These are phyloP conservation scores for Biscutella auriculata DNA, from an alignment of 441 rosid genomes.

Conservation along the genomic window DNA sequence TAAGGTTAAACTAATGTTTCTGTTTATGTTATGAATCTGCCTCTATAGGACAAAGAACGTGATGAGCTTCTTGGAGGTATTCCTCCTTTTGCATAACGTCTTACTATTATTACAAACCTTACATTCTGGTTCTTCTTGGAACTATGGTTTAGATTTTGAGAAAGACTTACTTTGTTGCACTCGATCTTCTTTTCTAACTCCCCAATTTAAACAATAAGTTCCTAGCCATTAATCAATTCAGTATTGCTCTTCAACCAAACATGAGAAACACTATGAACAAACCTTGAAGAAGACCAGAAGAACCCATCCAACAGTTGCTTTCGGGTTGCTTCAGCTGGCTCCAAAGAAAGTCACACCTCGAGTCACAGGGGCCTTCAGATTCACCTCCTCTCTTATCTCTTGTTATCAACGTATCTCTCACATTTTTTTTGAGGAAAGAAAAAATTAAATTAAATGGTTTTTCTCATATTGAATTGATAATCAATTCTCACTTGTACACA, in stretches of 20 bases:
- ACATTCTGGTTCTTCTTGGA: too few species aligned
- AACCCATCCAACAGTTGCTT: conserved; percentile 90
- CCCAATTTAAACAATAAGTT: conserved; percentile 36
- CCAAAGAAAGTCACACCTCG: conserved; percentile 90
- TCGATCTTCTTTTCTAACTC: conserved; percentile 74
- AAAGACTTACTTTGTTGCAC: conserved; percentile 25
- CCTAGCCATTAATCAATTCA: not conserved
- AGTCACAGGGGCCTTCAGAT: conserved; percentile 78
- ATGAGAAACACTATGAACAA: conserved; percentile 10
- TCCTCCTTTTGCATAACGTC: conserved; percentile 39
- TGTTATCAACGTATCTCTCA: conserved; percentile 71
- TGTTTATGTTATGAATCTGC: not conserved
- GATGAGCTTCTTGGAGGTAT: conserved; percentile 72
- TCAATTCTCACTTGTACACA: too few species aligned
- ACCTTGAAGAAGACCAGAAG: conserved; percentile 89
- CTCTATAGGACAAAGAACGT: conserved; percentile 65
- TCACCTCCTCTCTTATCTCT: conserved; percentile 68
- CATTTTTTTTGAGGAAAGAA: not conserved
- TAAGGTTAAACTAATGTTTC: not conserved
- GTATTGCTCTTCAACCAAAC: not conserved
- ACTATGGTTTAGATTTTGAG: not conserved
- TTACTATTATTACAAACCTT: too few species aligned
- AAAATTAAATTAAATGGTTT: too few species aligned
- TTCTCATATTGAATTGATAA: too few species aligned
- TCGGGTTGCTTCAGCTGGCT: conserved; percentile 77